Conservation (phyloP, 257 asterid species). For the Nicotiana knightiana region DNA sequence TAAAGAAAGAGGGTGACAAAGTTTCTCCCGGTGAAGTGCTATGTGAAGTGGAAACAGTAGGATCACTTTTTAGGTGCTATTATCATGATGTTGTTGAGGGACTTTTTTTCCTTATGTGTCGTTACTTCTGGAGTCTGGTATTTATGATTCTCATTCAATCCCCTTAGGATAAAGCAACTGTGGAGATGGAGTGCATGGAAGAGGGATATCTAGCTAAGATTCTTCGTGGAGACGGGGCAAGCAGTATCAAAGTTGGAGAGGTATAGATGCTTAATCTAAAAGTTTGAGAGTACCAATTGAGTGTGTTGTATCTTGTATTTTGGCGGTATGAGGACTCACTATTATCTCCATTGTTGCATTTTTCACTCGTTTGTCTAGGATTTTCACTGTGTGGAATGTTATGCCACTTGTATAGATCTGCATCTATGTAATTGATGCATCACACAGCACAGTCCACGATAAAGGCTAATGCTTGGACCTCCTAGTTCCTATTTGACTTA, state of each 20-base stretch:
- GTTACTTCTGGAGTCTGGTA: background rate
- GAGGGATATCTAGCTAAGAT: background rate
- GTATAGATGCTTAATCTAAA: constrained; percentile 32
- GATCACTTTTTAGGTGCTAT: constrained; percentile 13
- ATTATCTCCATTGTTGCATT: background rate
- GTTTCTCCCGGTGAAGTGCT: background rate
- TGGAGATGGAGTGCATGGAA: background rate
- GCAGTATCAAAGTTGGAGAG: constrained; percentile 20
- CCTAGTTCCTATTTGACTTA: background rate
- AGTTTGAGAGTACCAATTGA: constrained; percentile 2
- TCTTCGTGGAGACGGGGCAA: background rate
- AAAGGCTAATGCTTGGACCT: background rate
- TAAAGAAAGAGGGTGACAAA: constrained; percentile 2
- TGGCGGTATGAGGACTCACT: background rate
- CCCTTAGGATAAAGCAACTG: constrained; percentile 14
- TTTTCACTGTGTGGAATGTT: background rate
- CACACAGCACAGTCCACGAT: background rate
- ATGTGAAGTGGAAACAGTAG: constrained; percentile 25
- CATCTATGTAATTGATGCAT: background rate
- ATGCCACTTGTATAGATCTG: background rate
- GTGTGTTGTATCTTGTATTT: background rate
- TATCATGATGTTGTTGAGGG: constrained; percentile 12
- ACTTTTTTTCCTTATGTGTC: constrained; percentile 10
- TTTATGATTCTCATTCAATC: background rate
- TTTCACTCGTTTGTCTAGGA: background rate